Conservation (phyloP, 495 filamentous ascomycete genomes). For the Rusavskia elegans region DNA sequence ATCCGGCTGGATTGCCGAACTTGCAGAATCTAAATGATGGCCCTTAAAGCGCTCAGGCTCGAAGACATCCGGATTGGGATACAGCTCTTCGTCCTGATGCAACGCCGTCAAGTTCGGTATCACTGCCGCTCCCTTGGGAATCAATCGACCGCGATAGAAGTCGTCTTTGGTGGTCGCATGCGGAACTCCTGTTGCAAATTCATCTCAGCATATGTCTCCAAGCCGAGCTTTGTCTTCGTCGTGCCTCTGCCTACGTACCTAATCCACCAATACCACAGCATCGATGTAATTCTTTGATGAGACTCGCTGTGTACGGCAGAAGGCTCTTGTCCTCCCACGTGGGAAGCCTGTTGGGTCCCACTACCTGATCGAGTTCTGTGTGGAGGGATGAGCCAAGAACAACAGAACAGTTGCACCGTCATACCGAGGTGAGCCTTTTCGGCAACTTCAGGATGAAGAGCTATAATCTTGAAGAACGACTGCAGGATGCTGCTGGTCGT, state of each 20-base stretch:
- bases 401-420: background rate
- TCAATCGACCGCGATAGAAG: slow-evolving; percentile 3
- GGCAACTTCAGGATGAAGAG: slow-evolving; percentile 9
- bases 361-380: slow-evolving; percentile 18
- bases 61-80: slow-evolving; percentile 7
- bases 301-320: slow-evolving; percentile 13
- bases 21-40: background rate
- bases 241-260: background rate
- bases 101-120: slow-evolving; percentile 5
- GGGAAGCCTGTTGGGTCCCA: slow-evolving; percentile 14
- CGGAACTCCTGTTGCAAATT: slow-evolving; percentile 3
- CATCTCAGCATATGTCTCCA: background rate
- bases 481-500: slow-evolving; percentile 17
- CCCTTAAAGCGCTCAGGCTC: slow-evolving; percentile 1
- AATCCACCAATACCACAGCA: background rate
- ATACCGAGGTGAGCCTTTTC: slow-evolving; percentile 9
- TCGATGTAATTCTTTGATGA: slow-evolving; percentile 13
- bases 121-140: slow-evolving; percentile 3
- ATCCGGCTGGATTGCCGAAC: background rate
- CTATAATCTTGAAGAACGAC: slow-evolving; percentile 16
- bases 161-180: slow-evolving; percentile 9
- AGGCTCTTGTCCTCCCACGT: slow-evolving; percentile 13
- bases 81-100: slow-evolving; percentile 3
- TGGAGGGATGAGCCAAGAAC: background rate
- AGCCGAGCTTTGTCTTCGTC: background rate